Base-by-base conservation (phyloP, 345 rosid species). In the Hypericum perforatum region DNA sequence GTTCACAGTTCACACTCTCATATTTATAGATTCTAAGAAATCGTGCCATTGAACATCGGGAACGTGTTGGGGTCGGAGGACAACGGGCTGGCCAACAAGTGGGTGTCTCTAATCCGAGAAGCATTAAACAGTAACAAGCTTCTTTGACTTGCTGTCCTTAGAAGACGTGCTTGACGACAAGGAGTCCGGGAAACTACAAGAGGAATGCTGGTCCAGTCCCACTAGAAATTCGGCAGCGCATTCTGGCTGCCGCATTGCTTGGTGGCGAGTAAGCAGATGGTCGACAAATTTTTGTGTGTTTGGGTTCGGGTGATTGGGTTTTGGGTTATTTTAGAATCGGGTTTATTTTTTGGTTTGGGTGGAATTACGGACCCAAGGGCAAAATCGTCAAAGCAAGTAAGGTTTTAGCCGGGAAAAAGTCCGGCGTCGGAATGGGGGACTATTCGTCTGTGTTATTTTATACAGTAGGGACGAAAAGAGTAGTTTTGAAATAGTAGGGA, bases 241-340 rank as follows among this genome's bases (percentile, higher is more conserved):
- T 43, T 6, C 22, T 53, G 14, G 48, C 67, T 37, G 1, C 66
- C 65, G 0, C 86, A 75, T 58, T 71, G 79, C 71, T 82, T 90
- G 0, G 89, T 90, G 0, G 91, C 89, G 5, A 81, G 95, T 65
- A 91, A 91, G 68, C 98, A 87, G 65, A 91, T 91, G 98, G 98
- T 91, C 16, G 98, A 96, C 36, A 70, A 87, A 43, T 87, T 87
- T 68, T 45, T 91, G 48, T 84, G 95, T 49, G 86, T 91, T 9
- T 91, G 96, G 96, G 80, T 85, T 61, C 74, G 86, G 59, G 74
- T n/a, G n/a, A n/a, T n/a, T n/a, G n/a, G n/a, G n/a, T n/a, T n/a
- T n/a, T n/a, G n/a, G n/a, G n/a, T n/a, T n/a, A n/a, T n/a, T n/a
- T n/a, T n/a, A n/a, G n/a, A n/a, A n/a, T n/a, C n/a, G n/a, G n/a